Conservation (phyloP, 2,329 filamentous ascomycete genomes). For the Drechslera avenae region DNA sequence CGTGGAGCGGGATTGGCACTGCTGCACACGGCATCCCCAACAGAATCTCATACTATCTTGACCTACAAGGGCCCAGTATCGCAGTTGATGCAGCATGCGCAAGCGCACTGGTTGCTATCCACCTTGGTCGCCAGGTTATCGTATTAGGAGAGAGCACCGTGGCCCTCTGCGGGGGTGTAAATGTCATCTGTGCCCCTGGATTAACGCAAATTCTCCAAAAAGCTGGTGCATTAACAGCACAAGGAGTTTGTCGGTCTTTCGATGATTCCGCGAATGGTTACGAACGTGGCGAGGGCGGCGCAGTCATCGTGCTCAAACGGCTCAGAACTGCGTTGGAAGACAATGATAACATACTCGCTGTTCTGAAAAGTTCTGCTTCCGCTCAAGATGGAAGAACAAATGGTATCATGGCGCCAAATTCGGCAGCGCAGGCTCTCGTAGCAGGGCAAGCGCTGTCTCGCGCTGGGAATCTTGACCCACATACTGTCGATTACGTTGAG, state of each 20-base stretch:
- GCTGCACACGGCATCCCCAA: no score
- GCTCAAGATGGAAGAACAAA: slow-evolving; percentile 25
- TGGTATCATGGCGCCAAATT: slow-evolving; percentile 41
- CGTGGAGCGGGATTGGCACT: no score
- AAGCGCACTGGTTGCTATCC: slow-evolving; percentile 12
- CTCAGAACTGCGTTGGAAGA: slow-evolving; percentile 29
- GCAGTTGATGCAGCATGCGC: slow-evolving; percentile 31
- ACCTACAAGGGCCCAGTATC: slow-evolving; percentile 23
- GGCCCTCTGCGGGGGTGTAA: slow-evolving; percentile 47
- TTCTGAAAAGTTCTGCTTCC: slow-evolving; percentile 29
- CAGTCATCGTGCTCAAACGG: slow-evolving; percentile 32
- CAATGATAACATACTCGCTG: slow-evolving; percentile 31
- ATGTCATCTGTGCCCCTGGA: slow-evolving; percentile 36
- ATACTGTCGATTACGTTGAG: slow-evolving; percentile 6
- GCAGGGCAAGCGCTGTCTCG: no score
- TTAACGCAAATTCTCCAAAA: slow-evolving; percentile 1
- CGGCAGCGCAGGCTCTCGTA: slow-evolving; percentile 26
- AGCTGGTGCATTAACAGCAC: background rate
- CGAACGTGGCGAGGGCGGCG: slow-evolving; percentile 36
- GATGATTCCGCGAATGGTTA: slow-evolving; percentile 36
- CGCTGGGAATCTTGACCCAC: slow-evolving; percentile 1
- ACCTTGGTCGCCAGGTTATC: slow-evolving; percentile 26
- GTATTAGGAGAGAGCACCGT: slow-evolving; percentile 24
- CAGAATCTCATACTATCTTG: slow-evolving; percentile 3
- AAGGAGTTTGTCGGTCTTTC: slow-evolving; percentile 31